A percentile compares a stretch with the other conserved stretches of the same genome.
These are phyloP conservation scores for Pleurotus tuber-regium DNA, from an alignment of 768 basidiomycete genomes.

Conservation along the genomic window DNA sequence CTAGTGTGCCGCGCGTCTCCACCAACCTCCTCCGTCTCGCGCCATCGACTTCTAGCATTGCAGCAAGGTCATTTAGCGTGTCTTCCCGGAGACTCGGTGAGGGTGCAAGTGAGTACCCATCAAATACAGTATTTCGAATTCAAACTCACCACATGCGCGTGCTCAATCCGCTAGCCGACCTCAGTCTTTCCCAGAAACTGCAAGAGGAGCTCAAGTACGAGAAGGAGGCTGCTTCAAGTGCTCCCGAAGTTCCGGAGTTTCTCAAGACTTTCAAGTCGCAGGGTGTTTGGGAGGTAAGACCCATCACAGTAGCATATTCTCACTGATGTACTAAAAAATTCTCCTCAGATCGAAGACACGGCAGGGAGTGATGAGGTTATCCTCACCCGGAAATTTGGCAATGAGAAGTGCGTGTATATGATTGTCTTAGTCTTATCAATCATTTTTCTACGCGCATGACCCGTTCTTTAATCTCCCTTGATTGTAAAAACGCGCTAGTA, in stretches of 20 bases:
- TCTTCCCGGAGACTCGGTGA: constrained; percentile 42
- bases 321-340: constrained; percentile 2
- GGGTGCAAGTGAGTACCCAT: constrained; percentile 38
- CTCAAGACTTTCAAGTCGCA: constrained; percentile 69
- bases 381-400: constrained; percentile 82
- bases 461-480: not conserved
- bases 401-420: constrained; percentile 69
- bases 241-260: constrained; percentile 61
- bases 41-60: constrained; percentile 17
- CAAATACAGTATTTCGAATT: too few species aligned
- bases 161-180: constrained; percentile 77
- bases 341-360: constrained; percentile 63
- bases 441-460: not conserved
- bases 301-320: not conserved
- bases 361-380: constrained; percentile 78
- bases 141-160: too few species aligned
- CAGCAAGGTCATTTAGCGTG: constrained; percentile 41
- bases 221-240: constrained; percentile 48
- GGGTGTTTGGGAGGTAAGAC: constrained; percentile 75
- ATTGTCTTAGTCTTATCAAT: not conserved
- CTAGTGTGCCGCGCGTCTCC: constrained; percentile 27
- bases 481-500: constrained; percentile 2
- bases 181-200: constrained; percentile 71
- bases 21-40: constrained; percentile 20
- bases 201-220: constrained; percentile 86